These are phyloP conservation scores for Abelmoschus esculentus DNA, from an alignment of 345 rosid species.

Conservation along the genomic window DNA sequence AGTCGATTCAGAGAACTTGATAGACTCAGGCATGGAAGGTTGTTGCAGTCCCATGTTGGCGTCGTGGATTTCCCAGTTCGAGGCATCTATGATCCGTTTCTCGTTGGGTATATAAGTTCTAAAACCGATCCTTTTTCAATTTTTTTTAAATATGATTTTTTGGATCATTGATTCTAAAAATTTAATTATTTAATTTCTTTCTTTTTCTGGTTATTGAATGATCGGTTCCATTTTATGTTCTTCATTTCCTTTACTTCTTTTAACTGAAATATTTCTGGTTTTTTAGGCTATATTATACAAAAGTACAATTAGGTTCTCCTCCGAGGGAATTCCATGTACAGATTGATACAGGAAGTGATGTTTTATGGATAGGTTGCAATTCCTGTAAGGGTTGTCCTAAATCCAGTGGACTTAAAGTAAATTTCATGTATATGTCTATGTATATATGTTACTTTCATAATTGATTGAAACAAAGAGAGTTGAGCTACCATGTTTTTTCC, in stretches of 20 bases:
- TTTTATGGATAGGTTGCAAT: slow-evolving; percentile 81
- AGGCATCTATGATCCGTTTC: slow-evolving; percentile 76
- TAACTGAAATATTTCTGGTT: slow-evolving; percentile 4
- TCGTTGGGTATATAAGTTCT: slow-evolving; percentile 57
- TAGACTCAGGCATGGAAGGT: slow-evolving; percentile 63
- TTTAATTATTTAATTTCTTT: not conserved
- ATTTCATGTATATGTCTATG: not conserved
- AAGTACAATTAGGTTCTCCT: slow-evolving; percentile 73
- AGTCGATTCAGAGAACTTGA: slow-evolving; percentile 60
- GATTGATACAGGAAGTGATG: slow-evolving; percentile 97
- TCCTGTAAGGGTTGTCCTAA: slow-evolving; percentile 86
- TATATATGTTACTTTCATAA: not conserved
- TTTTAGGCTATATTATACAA: slow-evolving; percentile 77
- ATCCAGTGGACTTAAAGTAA: slow-evolving; percentile 73
- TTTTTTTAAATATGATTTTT: not conserved
- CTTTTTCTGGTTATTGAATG: not conserved
- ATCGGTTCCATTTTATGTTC: not conserved
- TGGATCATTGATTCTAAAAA: no score
- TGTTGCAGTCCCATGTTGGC: slow-evolving; percentile 55
- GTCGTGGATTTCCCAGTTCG: slow-evolving; percentile 69
- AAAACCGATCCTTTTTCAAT: not conserved
- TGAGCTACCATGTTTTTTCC: slow-evolving; percentile 9
- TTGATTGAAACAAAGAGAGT: slow-evolving; percentile 6
- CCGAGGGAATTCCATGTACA: slow-evolving; percentile 86
- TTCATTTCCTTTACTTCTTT: not conserved